These are phyloP conservation scores for Tetrahymena malaccensis DNA, from an alignment of 73 alveolate species.

Conservation along the genomic window DNA sequence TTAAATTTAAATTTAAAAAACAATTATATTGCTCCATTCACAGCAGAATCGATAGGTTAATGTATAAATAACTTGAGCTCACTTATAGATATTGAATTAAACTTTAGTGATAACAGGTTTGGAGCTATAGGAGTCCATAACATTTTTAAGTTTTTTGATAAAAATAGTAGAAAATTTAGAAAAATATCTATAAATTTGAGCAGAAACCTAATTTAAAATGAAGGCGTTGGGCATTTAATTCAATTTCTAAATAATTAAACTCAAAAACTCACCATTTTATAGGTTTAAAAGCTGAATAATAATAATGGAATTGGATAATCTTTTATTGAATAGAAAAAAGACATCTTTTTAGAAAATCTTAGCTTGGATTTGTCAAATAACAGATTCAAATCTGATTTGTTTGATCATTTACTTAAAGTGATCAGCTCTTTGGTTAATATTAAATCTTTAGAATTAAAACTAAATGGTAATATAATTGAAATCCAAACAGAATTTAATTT, in stretches of 20 bases:
- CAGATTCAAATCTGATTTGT: background rate
- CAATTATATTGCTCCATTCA: background rate
- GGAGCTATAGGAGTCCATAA: background rate
- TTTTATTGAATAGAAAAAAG: background rate
- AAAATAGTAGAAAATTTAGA: background rate
- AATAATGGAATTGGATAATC: background rate
- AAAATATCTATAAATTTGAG: background rate
- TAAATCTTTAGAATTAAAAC: background rate
- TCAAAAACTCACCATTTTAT: background rate
- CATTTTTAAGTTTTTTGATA: background rate
- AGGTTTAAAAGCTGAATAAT: background rate
- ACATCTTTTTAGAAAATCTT: background rate
- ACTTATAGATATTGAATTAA: background rate
- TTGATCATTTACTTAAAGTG: background rate
- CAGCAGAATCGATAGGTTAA: background rate
- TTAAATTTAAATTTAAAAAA: background rate
- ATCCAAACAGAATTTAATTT: background rate
- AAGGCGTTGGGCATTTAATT: background rate
- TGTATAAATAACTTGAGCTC: background rate
- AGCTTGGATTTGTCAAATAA: background rate
- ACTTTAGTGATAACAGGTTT: background rate
- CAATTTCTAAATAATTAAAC: background rate
- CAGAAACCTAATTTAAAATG: background rate
- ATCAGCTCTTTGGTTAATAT: background rate
- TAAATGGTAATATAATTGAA: background rate